These are phyloP conservation scores for Diaporthe destruens DNA, from an alignment of 2,329 filamentous ascomycete genomes.

Conservation along the genomic window DNA sequence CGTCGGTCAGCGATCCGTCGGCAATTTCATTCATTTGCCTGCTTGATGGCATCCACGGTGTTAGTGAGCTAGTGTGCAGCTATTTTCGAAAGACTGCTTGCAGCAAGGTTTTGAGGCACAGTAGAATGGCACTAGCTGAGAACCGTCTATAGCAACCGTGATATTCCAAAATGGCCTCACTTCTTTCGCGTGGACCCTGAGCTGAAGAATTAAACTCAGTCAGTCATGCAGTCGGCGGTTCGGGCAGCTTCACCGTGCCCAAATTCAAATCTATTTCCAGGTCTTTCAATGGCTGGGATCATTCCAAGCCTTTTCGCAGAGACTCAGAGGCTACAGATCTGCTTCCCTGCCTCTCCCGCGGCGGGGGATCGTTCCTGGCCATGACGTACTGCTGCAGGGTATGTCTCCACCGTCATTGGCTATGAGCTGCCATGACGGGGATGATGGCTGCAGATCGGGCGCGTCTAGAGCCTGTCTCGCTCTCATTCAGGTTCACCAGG, in stretches of 20 bases:
- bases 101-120: background rate
- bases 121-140: background rate
- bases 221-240: background rate
- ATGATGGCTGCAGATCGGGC: background rate
- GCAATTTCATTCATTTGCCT: background rate
- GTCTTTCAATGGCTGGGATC: background rate
- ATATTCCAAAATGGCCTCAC: background rate
- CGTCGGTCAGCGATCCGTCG: background rate
- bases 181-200: background rate
- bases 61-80: background rate
- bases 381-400: constrained; percentile 28
- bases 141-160: background rate
- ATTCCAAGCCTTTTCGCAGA: background rate
- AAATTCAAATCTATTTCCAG: background rate
- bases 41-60: background rate
- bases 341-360: background rate
- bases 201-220: background rate
- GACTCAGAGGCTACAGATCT: background rate
- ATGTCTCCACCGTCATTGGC: constrained; percentile 10
- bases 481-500: background rate
- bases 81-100: too few species aligned
- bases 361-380: constrained; percentile 26
- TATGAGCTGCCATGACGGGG: background rate
- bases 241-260: background rate
- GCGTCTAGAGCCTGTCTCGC: constrained; percentile 9